A percentile compares a stretch with the other conserved stretches of the same genome.
These are phyloP conservation scores for Linum tenue DNA, from an alignment of 345 rosid species.

Conservation along the genomic window DNA sequence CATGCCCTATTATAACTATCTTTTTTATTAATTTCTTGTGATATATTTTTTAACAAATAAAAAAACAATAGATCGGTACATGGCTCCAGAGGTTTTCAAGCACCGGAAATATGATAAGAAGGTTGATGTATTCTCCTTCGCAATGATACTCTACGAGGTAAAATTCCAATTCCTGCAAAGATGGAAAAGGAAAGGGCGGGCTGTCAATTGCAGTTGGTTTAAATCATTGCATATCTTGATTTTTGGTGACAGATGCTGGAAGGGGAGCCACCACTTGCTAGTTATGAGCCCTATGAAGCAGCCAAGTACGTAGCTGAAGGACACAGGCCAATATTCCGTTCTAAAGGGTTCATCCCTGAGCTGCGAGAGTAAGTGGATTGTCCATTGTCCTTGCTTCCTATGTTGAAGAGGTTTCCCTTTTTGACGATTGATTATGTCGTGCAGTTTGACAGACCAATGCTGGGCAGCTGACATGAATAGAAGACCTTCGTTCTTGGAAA, in stretches of 20 bases:
- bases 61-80: constrained; percentile 68
- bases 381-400: not conserved
- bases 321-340: constrained; percentile 66
- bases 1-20: constrained; percentile 3
- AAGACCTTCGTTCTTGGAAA: constrained; percentile 88
- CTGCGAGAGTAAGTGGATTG: constrained; percentile 69
- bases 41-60: constrained; percentile 2
- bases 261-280: constrained; percentile 83
- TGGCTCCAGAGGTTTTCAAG: constrained; percentile 99
- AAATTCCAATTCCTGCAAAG: constrained; percentile 5
- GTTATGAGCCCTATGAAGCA: constrained; percentile 89
- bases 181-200: constrained; percentile 9
- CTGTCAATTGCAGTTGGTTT: constrained; percentile 13
- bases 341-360: constrained; percentile 66
- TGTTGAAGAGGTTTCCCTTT: not conserved
- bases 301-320: constrained; percentile 90
- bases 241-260: constrained; percentile 71
- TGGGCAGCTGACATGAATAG: constrained; percentile 84
- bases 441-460: constrained; percentile 65
- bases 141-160: constrained; percentile 96
- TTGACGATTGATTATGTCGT: constrained; percentile 13
- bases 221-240: not conserved
- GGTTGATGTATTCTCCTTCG: constrained; percentile 97
- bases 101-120: constrained; percentile 95
- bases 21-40: constrained; percentile 16